A percentile compares a stretch with the other conserved stretches of the same genome.
Conservation (phyloP, 2,329 filamentous ascomycete genomes). For the Paecilomyces variotii region DNA sequence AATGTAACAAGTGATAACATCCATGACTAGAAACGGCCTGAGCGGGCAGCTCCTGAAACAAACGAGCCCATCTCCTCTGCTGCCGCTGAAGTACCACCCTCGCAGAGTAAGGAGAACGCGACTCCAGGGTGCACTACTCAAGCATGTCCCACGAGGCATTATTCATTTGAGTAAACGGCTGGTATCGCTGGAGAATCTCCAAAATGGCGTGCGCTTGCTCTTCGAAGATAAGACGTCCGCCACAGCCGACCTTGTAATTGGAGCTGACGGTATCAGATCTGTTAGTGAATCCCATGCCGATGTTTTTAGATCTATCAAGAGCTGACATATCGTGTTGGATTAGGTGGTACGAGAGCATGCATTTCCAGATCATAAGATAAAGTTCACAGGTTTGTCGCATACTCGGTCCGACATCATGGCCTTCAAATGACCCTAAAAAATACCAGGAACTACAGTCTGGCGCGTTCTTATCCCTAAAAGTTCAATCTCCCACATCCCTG, state of each 20-base stretch:
- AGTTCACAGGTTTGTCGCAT: conserved; percentile 26
- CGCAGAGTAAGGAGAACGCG: conserved; percentile 25
- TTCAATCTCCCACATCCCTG: conserved; percentile 23
- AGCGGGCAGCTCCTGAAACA: conserved; percentile 18
- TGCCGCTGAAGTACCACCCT: conserved; percentile 12
- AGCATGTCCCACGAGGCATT: conserved; percentile 35
- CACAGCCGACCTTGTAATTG: conserved; percentile 41
- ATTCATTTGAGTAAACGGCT: conserved; percentile 43
- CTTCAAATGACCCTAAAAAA: conserved; percentile 33
- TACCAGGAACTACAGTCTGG: conserved; percentile 45
- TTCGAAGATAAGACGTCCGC: conserved; percentile 41
- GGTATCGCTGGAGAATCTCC: conserved; percentile 29
- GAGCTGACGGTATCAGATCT: conserved; percentile 47
- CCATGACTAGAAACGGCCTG: conserved; percentile 20
- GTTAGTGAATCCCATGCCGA: conserved; percentile 16
- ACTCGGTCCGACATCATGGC: conserved; percentile 34
- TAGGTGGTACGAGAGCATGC: neutral
- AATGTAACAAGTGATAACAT: neutral
- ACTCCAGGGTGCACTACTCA: conserved; percentile 43
- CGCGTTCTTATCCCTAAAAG: conserved; percentile 35
- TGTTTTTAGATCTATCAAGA: neutral
- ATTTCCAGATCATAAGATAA: neutral
- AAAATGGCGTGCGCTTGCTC: conserved; percentile 29
- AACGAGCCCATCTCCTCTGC: conserved; percentile 3
- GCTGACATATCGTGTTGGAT: neutral